These are phyloP conservation scores for Carex kokanica DNA, from an alignment of 176 grass and related monocot species.

Conservation along the genomic window DNA sequence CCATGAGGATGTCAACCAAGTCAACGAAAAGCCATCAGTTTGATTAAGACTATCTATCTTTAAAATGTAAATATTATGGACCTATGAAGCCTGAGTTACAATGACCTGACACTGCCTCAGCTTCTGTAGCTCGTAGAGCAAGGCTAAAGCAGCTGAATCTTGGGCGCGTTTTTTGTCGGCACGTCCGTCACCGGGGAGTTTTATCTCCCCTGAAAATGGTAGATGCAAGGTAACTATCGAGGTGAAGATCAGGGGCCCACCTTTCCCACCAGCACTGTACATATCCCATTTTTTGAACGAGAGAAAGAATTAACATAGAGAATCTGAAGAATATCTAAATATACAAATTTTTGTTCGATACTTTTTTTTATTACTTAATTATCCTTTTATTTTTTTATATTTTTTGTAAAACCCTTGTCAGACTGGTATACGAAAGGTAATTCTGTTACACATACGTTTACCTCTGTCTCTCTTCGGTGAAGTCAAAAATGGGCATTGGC, in stretches of 20 bases:
- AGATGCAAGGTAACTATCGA: conserved; percentile 60
- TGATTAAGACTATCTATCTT: not conserved
- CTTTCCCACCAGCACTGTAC: conserved; percentile 25
- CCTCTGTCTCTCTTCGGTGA: conserved; percentile 44
- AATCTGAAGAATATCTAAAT: not conserved
- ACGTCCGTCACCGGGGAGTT: conserved; percentile 43
- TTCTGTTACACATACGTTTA: conserved; percentile 27
- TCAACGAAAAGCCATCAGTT: not conserved
- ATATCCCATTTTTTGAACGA: not conserved
- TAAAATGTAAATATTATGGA: not conserved
- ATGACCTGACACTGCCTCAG: conserved; percentile 42
- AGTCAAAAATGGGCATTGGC: conserved; percentile 69
- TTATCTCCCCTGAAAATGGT: conserved; percentile 49
- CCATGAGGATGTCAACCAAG: not conserved
- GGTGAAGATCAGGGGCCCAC: conserved; percentile 31
- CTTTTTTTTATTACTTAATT: not conserved
- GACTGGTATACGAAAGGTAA: not conserved
- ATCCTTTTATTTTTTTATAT: not conserved
- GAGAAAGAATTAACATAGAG: not conserved
- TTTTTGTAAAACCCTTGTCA: not conserved
- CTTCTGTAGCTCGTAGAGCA: conserved; percentile 75
- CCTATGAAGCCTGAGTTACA: conserved; percentile 27
- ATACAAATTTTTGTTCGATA: not conserved
- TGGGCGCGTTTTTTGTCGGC: conserved; percentile 70
- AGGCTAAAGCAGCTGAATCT: conserved; percentile 63